Conservation (phyloP, 164 flowering plant species). For the Umbellularia californica region DNA sequence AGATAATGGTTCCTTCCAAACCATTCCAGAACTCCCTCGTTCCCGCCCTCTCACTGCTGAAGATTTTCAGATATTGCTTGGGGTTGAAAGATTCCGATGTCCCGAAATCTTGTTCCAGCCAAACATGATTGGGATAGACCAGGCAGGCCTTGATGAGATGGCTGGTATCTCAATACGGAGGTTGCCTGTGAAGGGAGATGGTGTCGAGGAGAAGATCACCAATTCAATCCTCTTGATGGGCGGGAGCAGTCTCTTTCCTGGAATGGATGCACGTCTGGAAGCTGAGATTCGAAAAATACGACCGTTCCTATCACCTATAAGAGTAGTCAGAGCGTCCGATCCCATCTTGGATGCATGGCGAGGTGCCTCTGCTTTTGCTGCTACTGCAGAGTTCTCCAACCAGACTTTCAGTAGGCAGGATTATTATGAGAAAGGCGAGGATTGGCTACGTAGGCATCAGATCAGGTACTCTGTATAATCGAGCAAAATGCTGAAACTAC, state of each 20-base stretch:
- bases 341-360: conserved; percentile 94
- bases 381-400: conserved; percentile 39
- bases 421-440: conserved; percentile 87
- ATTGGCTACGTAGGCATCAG: conserved; percentile 70
- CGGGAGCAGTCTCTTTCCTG: conserved; percentile 76
- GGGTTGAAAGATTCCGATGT: conserved; percentile 95
- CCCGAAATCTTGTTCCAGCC: conserved; percentile 91
- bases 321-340: conserved; percentile 61
- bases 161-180: conserved; percentile 71
- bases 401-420: conserved; percentile 73
- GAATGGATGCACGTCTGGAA: conserved; percentile 74
- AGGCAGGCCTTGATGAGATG: conserved; percentile 95
- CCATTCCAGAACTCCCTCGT: conserved; percentile 50
- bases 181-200: conserved; percentile 33
- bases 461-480: conserved; percentile 44
- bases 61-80: conserved; percentile 78
- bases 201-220: conserved; percentile 51
- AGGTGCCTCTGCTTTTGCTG: conserved; percentile 76
- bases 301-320: conserved; percentile 74
- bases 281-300: conserved; percentile 81
- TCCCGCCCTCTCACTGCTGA: conserved; percentile 77
- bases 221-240: conserved; percentile 79
- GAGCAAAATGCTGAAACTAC: neutral
- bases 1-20: conserved; percentile 39
- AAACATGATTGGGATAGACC: conserved; percentile 76